phyloP scores from a whole-genome alignment of 306 rosid species.

The Oemleria cerasiformis region DNA sequence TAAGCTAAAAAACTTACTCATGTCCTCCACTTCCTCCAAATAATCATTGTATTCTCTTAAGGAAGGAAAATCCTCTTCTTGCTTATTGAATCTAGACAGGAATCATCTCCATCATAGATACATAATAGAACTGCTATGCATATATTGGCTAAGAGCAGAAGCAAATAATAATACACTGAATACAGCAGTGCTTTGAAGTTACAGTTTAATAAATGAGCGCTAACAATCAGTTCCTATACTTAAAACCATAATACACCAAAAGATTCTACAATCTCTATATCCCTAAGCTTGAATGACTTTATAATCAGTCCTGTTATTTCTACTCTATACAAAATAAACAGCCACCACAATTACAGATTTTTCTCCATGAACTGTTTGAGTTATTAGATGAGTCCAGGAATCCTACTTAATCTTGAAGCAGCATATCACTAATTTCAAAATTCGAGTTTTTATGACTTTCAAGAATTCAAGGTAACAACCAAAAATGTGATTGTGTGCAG shows the following conservation, averaged over 20 bases:
- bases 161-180: too few species aligned
- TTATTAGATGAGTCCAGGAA: background rate
- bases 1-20: constrained; percentile 51
- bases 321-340: background rate
- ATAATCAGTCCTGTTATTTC: background rate
- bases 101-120: background rate
- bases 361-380: background rate
- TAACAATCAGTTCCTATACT: background rate
- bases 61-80: constrained; percentile 81
- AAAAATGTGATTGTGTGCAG: background rate
- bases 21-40: constrained; percentile 94
- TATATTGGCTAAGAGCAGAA: background rate
- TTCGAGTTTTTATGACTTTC: too few species aligned
- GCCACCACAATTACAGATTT: background rate
- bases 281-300: background rate
- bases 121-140: background rate
- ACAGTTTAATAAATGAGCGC: background rate
- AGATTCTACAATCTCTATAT: background rate
- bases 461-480: background rate
- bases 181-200: background rate
- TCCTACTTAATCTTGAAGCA: background rate
- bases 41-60: constrained; percentile 86
- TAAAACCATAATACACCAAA: background rate
- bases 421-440: background rate
- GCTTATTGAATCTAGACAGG: constrained; percentile 66